A percentile compares a stretch with the other conserved stretches of the same genome.
Evolutionary conservation across 805 yeast species (phyloP).

Genomic region (Saccharomycopsis sp.): DNA sequence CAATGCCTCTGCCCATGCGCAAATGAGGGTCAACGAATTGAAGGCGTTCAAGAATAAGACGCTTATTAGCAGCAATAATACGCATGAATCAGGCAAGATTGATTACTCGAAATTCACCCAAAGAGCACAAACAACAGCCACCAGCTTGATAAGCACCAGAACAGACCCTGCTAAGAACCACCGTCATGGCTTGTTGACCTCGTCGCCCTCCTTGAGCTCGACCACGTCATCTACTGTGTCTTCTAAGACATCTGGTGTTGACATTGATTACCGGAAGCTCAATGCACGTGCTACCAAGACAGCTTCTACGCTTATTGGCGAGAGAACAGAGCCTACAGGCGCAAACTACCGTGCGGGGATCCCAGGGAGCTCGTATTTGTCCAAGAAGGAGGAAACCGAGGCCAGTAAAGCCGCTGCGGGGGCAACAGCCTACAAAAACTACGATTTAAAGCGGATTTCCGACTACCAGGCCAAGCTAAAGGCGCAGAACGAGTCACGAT

Average conservation of each 20-base stretch:
- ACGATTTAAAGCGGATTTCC: slow-evolving; percentile 28
- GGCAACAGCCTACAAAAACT: slow-evolving; percentile 22
- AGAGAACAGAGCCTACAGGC: slow-evolving; percentile 41
- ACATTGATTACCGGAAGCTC: slow-evolving; percentile 39
- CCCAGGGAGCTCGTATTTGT: slow-evolving; percentile 31
- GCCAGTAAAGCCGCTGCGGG: slow-evolving; percentile 26
- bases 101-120: slow-evolving; percentile 8
- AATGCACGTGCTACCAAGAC: slow-evolving; percentile 39
- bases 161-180: neutral
- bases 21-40: neutral
- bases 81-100: neutral
- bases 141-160: slow-evolving; percentile 2
- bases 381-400: neutral
- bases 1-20: slow-evolving; percentile 6
- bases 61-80: neutral
- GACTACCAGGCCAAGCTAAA: slow-evolving; percentile 4
- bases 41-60: neutral
- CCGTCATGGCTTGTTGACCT: slow-evolving; percentile 9
- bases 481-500: neutral
- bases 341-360: slow-evolving; percentile 25
- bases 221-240: slow-evolving; percentile 27
- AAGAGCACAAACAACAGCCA: slow-evolving; percentile 7
- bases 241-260: slow-evolving; percentile 35
- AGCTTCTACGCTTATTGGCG: slow-evolving; percentile 40
- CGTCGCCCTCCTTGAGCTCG: neutral